Conservation (phyloP, 2,329 filamentous ascomycete species). For the Cercospora zeae-maydis region DNA sequence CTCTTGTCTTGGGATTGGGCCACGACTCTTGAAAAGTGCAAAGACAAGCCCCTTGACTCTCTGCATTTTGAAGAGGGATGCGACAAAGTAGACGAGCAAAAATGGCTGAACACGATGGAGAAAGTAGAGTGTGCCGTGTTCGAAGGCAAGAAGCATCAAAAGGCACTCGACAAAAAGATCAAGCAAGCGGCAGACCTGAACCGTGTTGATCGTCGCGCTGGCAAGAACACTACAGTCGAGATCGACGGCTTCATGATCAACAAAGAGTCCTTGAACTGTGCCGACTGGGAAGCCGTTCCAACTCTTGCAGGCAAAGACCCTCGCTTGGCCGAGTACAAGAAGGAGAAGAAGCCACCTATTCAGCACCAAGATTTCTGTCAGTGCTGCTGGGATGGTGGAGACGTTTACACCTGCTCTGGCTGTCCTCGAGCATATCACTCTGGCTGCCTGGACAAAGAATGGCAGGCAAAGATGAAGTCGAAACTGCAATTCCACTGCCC, state of each 20-base stretch:
- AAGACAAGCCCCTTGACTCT: constrained; percentile 49
- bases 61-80: constrained; percentile 34
- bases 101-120: constrained; percentile 57
- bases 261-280: constrained; percentile 54
- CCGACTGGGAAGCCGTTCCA: constrained; percentile 56
- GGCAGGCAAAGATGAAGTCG: constrained; percentile 43
- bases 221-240: constrained; percentile 58
- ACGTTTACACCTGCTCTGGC: constrained; percentile 47
- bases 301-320: constrained; percentile 56
- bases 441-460: constrained; percentile 46
- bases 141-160: constrained; percentile 52
- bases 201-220: constrained; percentile 50
- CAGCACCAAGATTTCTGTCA: constrained; percentile 53
- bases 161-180: constrained; percentile 36
- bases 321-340: constrained; percentile 48
- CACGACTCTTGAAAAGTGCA: constrained; percentile 53
- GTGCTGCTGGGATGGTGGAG: constrained; percentile 49
- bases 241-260: constrained; percentile 54
- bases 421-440: constrained; percentile 57
- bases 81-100: constrained; percentile 46
- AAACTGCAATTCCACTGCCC: constrained; percentile 51
- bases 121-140: constrained; percentile 57
- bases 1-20: constrained; percentile 58
- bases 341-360: constrained; percentile 48
- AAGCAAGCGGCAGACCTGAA: constrained; percentile 30